phyloP scores from a whole-genome alignment of 768 basidiomycete species.

The Podaxis pistillaris region DNA sequence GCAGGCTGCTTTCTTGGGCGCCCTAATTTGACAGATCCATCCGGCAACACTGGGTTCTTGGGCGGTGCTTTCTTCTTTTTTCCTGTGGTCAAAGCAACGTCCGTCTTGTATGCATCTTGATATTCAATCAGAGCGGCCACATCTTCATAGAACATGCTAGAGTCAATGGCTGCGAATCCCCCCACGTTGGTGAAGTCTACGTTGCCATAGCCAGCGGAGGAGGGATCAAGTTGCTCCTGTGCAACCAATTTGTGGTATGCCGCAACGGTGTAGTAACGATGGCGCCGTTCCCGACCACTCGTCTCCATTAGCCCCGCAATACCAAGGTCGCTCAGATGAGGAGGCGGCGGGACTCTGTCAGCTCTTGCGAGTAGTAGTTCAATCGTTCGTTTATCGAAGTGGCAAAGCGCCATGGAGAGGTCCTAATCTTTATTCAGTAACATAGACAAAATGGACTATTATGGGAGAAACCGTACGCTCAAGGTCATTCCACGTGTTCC shows the following conservation, averaged over 20 bases:
- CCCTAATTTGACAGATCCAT: constrained; percentile 57
- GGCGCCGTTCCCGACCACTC: constrained; percentile 80
- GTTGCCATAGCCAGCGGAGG: constrained; percentile 38
- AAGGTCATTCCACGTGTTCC: constrained; percentile 71
- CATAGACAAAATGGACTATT: not conserved
- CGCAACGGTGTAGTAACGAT: constrained; percentile 77
- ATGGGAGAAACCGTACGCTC: constrained; percentile 42
- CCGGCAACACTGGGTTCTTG: constrained; percentile 49
- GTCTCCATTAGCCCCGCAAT: constrained; percentile 78
- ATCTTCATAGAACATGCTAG: constrained; percentile 54
- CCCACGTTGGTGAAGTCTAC: constrained; percentile 51
- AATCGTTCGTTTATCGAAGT: constrained; percentile 79
- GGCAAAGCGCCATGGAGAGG: constrained; percentile 55
- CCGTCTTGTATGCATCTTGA: constrained; percentile 47
- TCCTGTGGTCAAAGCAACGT: not conserved
- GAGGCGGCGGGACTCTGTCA: constrained; percentile 60
- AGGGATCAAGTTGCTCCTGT: constrained; percentile 62
- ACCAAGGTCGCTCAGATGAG: constrained; percentile 70
- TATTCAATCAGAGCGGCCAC: constrained; percentile 39
- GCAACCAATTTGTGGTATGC: constrained; percentile 65
- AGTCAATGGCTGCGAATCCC: constrained; percentile 46
- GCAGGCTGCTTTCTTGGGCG: constrained; percentile 46
- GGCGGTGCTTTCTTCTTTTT: constrained; percentile 26
- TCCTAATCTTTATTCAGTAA: constrained; percentile 42
- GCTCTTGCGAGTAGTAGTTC: constrained; percentile 77